These are phyloP conservation scores for Martensiomyces pterosporus DNA, from an alignment of 192 early-diverging fungal genomes.

Conservation along the genomic window DNA sequence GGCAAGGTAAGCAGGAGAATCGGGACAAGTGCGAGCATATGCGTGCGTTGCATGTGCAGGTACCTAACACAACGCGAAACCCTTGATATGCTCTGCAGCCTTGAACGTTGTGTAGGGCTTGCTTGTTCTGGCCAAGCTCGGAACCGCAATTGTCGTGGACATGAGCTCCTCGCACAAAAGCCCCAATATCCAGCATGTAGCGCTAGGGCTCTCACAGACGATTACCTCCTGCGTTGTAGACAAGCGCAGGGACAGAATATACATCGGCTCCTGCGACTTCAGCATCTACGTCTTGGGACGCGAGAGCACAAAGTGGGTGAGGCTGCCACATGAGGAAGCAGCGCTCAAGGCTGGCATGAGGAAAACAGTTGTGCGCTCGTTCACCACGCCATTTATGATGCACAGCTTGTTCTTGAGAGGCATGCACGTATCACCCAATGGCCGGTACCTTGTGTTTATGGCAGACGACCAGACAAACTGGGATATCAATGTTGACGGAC, in stretches of 20 bases:
- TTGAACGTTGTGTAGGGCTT: too few species aligned
- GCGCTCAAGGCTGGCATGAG: constrained; percentile 21
- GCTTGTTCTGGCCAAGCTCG: constrained; percentile 29
- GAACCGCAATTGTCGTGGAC: constrained; percentile 24
- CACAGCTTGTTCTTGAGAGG: constrained; percentile 26
- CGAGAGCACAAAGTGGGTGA: constrained; percentile 7
- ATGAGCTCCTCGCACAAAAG: neutral
- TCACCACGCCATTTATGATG: constrained; percentile 48
- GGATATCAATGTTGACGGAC: constrained; percentile 20
- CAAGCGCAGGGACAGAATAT: constrained; percentile 12
- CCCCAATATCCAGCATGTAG: constrained; percentile 6
- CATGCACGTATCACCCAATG: constrained; percentile 24
- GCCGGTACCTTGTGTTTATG: constrained; percentile 29
- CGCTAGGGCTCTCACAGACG: constrained; percentile 24
- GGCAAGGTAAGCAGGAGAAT: too few species aligned
- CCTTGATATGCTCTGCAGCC: neutral
- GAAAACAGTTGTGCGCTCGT: constrained; percentile 30
- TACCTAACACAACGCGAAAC: too few species aligned
- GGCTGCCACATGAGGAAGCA: constrained; percentile 14
- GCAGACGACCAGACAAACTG: constrained; percentile 41
- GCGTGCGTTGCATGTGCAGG: neutral
- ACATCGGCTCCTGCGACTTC: constrained; percentile 31
- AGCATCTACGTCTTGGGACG: constrained; percentile 17
- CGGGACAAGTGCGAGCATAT: too few species aligned
- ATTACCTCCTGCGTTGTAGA: constrained; percentile 35